Evolutionary conservation across 805 yeast genomes (phyloP), one percentile per base, ranked within the genome.

Genomic region (Blastobotrys americana): DNA sequence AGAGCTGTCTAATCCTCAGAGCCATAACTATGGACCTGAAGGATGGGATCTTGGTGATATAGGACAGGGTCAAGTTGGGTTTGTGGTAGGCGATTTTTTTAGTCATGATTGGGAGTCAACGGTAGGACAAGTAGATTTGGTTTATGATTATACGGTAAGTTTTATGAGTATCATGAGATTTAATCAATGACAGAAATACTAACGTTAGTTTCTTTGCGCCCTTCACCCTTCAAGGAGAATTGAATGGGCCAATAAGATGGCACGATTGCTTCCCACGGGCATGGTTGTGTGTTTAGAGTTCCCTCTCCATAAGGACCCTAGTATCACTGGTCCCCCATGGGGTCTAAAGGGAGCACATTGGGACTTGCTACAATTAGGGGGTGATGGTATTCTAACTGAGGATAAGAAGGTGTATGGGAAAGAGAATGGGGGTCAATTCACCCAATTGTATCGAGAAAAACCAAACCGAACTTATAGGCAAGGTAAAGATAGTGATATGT

Each of bases 291-390:
- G 33, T 20, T 31, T 38, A 4, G 41, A 38, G 17, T 38, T 38
- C 34, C 41, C 41, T 13, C 17, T 38, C 34, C 27, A 38, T 22
- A 38, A 38, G 34, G 41, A 38, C 6, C 25, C 25, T 21, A 22
- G 31, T 9, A 22, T 31, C 3, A 20, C 23, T 10, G 41, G 41
- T 10, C 41, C 41, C 3, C 41, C 41, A 4, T 38, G 41, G 41
- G 41, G 41, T 3, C 41, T 38, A 13, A 38, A 38, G 13, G 41
- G 41, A 33, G 41, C 25, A 6, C 41, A 38, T 18, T 38, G 31
- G 34, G 41, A 38, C 18, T 19, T 38, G 19, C 34, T 38, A 9
- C 17, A 17, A 15, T 4, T 19, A 19, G 41, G 41, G 18, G 17
- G 28, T 5, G 41, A 38, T 21, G 41, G 41, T 4, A 38, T 38